phyloP scores from a whole-genome alignment of 495 filamentous ascomycete genomes.

The Tuber magnatum region DNA sequence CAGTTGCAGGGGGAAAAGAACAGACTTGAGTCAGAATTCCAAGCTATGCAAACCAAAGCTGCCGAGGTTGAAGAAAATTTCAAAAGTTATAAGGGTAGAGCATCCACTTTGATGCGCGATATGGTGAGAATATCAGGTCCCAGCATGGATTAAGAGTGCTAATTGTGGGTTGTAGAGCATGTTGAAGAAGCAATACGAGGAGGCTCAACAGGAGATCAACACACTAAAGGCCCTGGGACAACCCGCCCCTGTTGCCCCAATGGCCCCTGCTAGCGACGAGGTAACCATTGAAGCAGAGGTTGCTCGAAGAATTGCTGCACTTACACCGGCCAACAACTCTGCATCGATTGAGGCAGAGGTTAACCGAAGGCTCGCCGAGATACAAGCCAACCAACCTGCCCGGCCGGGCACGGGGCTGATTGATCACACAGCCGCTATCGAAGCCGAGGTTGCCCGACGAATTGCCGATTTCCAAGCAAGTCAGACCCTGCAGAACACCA shows the following conservation, averaged over 20 bases:
- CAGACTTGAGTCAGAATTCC: slow-evolving; percentile 33
- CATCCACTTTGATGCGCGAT: not conserved
- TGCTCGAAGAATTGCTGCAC: slow-evolving; percentile 47
- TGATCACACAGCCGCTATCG: slow-evolving; percentile 22
- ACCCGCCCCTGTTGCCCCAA: slow-evolving; percentile 14
- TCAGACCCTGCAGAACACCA: slow-evolving; percentile 15
- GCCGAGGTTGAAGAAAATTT: slow-evolving; percentile 10
- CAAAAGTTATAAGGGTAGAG: slow-evolving; percentile 8
- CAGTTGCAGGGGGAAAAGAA: not conserved
- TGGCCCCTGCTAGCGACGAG: slow-evolving; percentile 28
- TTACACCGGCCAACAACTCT: slow-evolving; percentile 39
- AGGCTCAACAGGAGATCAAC: slow-evolving; percentile 23
- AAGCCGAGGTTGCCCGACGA: slow-evolving; percentile 33
- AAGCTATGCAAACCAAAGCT: slow-evolving; percentile 47
- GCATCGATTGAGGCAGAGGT: slow-evolving; percentile 39
- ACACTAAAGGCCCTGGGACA: slow-evolving; percentile 19
- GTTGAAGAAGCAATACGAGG: slow-evolving; percentile 25
- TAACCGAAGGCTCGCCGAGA: slow-evolving; percentile 24
- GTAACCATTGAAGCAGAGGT: slow-evolving; percentile 46
- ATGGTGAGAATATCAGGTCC: not conserved
- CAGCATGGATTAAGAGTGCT: slow-evolving; percentile 5
- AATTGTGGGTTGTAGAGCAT: slow-evolving; percentile 14
- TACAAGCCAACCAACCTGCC: slow-evolving; percentile 8
- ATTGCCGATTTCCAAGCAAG: slow-evolving; percentile 18
- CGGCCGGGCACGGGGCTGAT: not conserved